A percentile compares a stretch with the other conserved stretches of the same genome.
These are phyloP conservation scores for Penicillium sp. DNA, from an alignment of 2,329 filamentous ascomycete genomes.

Conservation along the genomic window DNA sequence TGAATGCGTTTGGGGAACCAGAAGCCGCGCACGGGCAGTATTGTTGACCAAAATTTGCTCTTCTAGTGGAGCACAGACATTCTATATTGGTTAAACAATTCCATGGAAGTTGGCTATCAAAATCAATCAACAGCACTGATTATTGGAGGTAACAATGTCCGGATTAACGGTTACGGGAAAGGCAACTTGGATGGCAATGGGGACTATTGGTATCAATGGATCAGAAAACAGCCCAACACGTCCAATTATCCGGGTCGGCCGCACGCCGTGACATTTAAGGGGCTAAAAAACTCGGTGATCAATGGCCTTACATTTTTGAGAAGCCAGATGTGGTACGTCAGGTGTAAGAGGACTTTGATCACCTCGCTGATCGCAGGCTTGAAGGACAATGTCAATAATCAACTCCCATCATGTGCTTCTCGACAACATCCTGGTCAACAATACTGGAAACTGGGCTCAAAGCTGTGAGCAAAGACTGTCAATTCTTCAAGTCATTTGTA, in stretches of 20 bases:
- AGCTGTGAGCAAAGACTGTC: constrained; percentile 10
- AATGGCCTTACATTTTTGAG: constrained; percentile 40
- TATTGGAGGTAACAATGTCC: constrained; percentile 53
- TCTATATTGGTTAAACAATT: constrained; percentile 53
- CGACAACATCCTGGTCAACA: constrained; percentile 57
- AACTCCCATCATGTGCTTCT: constrained; percentile 51
- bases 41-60: not conserved
- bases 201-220: constrained; percentile 44
- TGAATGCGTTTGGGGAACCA: not conserved
- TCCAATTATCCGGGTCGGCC: constrained; percentile 36
- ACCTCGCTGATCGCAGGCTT: not conserved
- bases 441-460: constrained; percentile 24
- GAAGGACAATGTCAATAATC: constrained; percentile 55
- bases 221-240: constrained; percentile 17
- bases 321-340: constrained; percentile 59
- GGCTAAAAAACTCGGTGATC: constrained; percentile 19
- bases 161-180: constrained; percentile 51
- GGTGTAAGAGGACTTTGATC: not conserved
- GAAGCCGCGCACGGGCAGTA: too few relatives aligned
- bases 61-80: constrained; percentile 39
- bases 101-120: constrained; percentile 51
- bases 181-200: constrained; percentile 52
- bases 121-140: constrained; percentile 54
- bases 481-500: not conserved
- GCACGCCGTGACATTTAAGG: constrained; percentile 28